Conservation (phyloP, 768 basidiomycete genomes). For the Kwoniella europaea region DNA sequence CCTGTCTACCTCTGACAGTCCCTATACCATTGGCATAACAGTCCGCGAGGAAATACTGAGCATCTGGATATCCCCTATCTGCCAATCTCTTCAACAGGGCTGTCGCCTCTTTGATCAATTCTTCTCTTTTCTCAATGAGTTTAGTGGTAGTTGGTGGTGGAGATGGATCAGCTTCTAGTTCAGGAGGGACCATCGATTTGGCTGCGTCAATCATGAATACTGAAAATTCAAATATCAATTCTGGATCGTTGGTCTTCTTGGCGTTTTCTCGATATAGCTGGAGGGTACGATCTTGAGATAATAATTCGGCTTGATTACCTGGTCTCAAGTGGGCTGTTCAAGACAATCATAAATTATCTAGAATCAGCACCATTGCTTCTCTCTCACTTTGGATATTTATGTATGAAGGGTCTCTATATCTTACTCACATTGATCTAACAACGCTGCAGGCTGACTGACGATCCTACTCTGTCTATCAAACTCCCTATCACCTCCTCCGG, state of each 20-base stretch:
- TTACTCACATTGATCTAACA: slow-evolving; percentile 57
- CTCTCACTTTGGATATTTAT: background rate
- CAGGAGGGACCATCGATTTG: slow-evolving; percentile 74
- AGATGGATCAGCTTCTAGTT: slow-evolving; percentile 51
- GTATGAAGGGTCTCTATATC: background rate
- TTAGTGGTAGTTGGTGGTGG: slow-evolving; percentile 23
- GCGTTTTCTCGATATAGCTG: slow-evolving; percentile 97
- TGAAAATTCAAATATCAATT: slow-evolving; percentile 96
- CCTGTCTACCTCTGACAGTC: slow-evolving; percentile 83
- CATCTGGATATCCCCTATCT: slow-evolving; percentile 88
- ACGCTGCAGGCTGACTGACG: slow-evolving; percentile 46
- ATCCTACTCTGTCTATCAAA: slow-evolving; percentile 32
- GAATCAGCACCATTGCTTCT: too few relatives aligned
- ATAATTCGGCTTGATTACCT: slow-evolving; percentile 87
- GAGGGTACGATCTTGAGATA: slow-evolving; percentile 93
- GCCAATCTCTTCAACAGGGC: slow-evolving; percentile 85
- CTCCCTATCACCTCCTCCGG: slow-evolving; percentile 19
- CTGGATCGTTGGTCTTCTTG: slow-evolving; percentile 97
- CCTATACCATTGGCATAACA: slow-evolving; percentile 99
- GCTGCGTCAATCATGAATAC: slow-evolving; percentile 99
- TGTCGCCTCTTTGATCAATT: slow-evolving; percentile 85
- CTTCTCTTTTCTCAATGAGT: slow-evolving; percentile 63
- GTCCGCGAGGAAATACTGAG: slow-evolving; percentile 97
- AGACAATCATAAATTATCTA: background rate
- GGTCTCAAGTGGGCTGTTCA: slow-evolving; percentile 76